These are phyloP conservation scores for Pythium apleroticum DNA, from an alignment of 352 stramenopile species.

Conservation along the genomic window DNA sequence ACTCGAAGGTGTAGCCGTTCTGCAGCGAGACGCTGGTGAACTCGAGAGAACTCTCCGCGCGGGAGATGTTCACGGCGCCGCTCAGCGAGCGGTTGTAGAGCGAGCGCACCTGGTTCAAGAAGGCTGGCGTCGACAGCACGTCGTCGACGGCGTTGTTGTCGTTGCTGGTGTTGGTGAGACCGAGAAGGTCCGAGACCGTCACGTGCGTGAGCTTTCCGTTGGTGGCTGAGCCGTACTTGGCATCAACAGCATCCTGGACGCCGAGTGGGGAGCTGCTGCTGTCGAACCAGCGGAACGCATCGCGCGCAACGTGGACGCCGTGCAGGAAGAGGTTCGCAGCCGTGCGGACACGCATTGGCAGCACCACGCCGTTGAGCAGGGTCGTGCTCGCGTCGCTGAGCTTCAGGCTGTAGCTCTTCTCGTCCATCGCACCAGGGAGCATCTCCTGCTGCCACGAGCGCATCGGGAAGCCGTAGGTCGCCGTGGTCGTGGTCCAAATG, in stretches of 20 bases:
- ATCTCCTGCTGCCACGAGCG: slow-evolving; percentile 19
- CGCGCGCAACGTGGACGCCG: slow-evolving; percentile 2
- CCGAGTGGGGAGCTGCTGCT: slow-evolving; percentile 11
- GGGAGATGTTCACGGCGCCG: slow-evolving; percentile 17
- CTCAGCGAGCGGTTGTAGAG: slow-evolving; percentile 18
- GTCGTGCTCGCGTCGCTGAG: neutral
- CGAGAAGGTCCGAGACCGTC: slow-evolving; percentile 9
- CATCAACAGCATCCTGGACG: slow-evolving; percentile 6
- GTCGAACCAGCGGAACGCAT: slow-evolving; percentile 18
- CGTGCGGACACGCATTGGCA: slow-evolving; percentile 16
- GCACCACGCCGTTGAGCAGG: neutral
- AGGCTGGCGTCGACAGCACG: slow-evolving; percentile 1
- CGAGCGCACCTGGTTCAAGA: slow-evolving; percentile 9
- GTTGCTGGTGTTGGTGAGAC: slow-evolving; percentile 4
- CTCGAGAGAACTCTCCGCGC: slow-evolving; percentile 14
- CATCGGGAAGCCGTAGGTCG: slow-evolving; percentile 17
- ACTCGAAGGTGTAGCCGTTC: slow-evolving; percentile 16
- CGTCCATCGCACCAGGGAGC: slow-evolving; percentile 4
- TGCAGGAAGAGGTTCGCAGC: slow-evolving; percentile 20
- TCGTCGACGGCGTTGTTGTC: slow-evolving; percentile 2
- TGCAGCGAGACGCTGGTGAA: slow-evolving; percentile 12
- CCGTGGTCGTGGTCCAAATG: slow-evolving; percentile 7
- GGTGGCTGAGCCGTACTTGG: slow-evolving; percentile 1
- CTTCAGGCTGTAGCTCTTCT: slow-evolving; percentile 9
- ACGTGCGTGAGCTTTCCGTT: slow-evolving; percentile 5